Evolutionary conservation across 2,329 filamentous ascomycete species (phyloP), one percentile per base, ranked within the genome.

Genomic region (Colletotrichum viniferum): DNA sequence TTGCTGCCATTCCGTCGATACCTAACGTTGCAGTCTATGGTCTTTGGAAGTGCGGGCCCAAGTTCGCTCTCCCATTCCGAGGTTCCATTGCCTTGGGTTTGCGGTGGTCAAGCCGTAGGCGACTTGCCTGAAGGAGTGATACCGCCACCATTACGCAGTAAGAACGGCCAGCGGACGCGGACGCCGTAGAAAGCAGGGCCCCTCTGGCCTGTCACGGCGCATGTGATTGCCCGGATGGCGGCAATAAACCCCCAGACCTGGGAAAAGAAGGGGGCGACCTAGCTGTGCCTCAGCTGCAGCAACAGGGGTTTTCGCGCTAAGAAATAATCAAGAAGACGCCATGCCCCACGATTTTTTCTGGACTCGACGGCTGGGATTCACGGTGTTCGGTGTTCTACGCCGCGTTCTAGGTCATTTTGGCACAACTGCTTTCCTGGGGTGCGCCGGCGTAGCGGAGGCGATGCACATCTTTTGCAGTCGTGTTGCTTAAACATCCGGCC

Each of bases 211-310:
- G 58, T 58, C 26, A 56, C 18, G 30, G 62, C 38, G 77, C 79
- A 80, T 80, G 79, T 80, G 79, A 80, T 77, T 69, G 77, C 62
- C 72, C 62, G 77, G 77, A 73, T 76, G 64, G 64, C 66, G 56
- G 76, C 76, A 74, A 76, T 66, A 43, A 28, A 24, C 68, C 72
- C 63, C 43, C 62, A 73, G 26, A 48, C 28, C 18, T 48, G 38
- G 38, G 18, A 48, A 48, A 48, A 48, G 60, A 64, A 55, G 67
- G 34, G 32, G 68, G n/a, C 16, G 55, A 21, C 61, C 69, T 60
- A 60, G 43, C 71, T 26, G 72, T 71, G 71, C 34, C 69, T 69
- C 36, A 18, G 58, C 69, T 73, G 63, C 73, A 64, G 32, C 21
- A 58, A 67, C 63, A 73, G 63, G 73, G 73, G 63, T 73, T 73